phyloP scores from a whole-genome alignment of 495 filamentous ascomycete species.

The Delitschia confertaspora region DNA sequence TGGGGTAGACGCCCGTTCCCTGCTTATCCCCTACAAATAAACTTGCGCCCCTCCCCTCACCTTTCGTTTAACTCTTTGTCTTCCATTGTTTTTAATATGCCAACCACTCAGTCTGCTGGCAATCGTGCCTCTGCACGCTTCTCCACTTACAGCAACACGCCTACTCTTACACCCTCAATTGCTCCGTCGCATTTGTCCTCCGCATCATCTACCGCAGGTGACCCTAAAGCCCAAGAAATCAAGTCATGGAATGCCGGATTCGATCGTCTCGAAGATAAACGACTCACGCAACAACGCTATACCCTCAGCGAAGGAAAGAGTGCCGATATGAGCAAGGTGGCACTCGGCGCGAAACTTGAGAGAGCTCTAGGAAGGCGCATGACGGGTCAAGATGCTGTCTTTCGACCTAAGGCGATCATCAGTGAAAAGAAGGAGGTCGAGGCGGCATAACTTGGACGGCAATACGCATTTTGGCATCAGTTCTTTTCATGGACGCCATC shows the following conservation, averaged over 20 bases:
- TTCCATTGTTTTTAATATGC: constrained; percentile 4
- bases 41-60: not conserved
- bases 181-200: constrained; percentile 36
- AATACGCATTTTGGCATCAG: too few species aligned
- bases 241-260: constrained; percentile 72
- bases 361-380: constrained; percentile 83
- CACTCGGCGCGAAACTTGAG: constrained; percentile 88
- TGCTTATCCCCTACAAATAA: constrained; percentile 5
- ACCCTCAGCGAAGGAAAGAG: constrained; percentile 71
- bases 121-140: constrained; percentile 63
- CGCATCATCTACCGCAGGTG: constrained; percentile 47
- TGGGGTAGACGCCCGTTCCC: constrained; percentile 2
- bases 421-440: constrained; percentile 24
- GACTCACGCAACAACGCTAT: constrained; percentile 75
- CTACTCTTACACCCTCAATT: constrained; percentile 59
- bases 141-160: constrained; percentile 69
- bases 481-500: too few species aligned
- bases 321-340: constrained; percentile 79
- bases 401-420: constrained; percentile 44
- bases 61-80: constrained; percentile 1
- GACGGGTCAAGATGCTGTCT: constrained; percentile 84
- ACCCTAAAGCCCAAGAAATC: constrained; percentile 60
- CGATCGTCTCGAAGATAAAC: constrained; percentile 86
- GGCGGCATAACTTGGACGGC: too few species aligned
- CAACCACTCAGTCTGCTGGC: constrained; percentile 21